phyloP scores from a whole-genome alignment of 1,284 basidiomycete genomes.

The Malassezia arunalokei region DNA sequence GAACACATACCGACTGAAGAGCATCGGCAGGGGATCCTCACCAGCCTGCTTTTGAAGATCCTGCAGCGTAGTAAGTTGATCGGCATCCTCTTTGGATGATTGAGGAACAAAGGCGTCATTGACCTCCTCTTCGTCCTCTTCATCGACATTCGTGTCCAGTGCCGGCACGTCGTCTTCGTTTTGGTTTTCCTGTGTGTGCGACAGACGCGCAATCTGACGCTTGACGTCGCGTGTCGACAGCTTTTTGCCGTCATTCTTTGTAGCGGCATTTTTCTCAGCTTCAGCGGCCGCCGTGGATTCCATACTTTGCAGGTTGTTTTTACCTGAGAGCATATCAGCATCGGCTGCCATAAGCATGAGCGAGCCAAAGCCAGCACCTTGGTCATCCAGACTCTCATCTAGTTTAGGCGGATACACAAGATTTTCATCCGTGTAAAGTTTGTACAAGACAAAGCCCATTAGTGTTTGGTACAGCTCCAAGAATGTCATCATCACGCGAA shows the following conservation, averaged over 20 bases:
- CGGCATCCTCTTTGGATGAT: slow-evolving; percentile 51
- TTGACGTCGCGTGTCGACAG: slow-evolving; percentile 50
- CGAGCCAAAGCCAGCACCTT: slow-evolving; percentile 70
- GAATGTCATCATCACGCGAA: slow-evolving; percentile 96
- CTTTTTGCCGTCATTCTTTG: slow-evolving; percentile 45
- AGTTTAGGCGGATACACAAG: slow-evolving; percentile 88
- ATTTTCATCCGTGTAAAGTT: slow-evolving; percentile 86
- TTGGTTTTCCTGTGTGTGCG: slow-evolving; percentile 12
- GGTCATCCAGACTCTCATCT: slow-evolving; percentile 70
- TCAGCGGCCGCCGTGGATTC: slow-evolving; percentile 14
- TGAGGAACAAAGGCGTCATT: slow-evolving; percentile 31
- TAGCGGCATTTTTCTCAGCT: slow-evolving; percentile 20
- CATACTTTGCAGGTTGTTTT: slow-evolving; percentile 14
- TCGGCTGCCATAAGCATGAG: slow-evolving; percentile 61
- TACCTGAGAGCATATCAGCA: slow-evolving; percentile 31
- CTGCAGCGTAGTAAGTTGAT: slow-evolving; percentile 64
- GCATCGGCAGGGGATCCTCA: slow-evolving; percentile 27
- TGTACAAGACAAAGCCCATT: slow-evolving; percentile 90
- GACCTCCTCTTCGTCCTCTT: slow-evolving; percentile 8
- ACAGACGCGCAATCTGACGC: slow-evolving; percentile 49
- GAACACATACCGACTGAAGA: slow-evolving; percentile 81
- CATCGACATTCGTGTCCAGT: slow-evolving; percentile 11
- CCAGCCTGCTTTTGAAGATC: slow-evolving; percentile 48
- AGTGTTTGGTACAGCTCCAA: slow-evolving; percentile 95
- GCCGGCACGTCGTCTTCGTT: slow-evolving; percentile 19